Conservation (phyloP, 1,284 basidiomycete genomes). For the Fistulinella cinereoalba region DNA sequence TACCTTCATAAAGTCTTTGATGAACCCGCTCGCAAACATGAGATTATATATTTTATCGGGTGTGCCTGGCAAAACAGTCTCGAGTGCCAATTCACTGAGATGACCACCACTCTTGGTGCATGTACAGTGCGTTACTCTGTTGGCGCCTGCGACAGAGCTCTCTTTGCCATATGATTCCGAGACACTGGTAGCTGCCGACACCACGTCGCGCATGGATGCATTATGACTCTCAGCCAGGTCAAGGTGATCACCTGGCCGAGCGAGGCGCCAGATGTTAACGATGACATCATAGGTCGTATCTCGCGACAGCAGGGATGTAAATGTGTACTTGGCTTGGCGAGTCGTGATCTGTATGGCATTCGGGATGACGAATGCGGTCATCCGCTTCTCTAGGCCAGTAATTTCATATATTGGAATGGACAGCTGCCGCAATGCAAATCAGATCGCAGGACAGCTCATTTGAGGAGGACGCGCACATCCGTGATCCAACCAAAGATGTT, state of each 20-base stretch:
- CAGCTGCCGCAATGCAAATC: slow-evolving; percentile 50
- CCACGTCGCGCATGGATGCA: slow-evolving; percentile 23
- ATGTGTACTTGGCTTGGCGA: slow-evolving; percentile 81
- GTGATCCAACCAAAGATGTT: slow-evolving; percentile 99
- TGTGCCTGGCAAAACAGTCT: slow-evolving; percentile 79
- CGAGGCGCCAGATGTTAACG: slow-evolving; percentile 92
- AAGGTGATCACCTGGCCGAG: slow-evolving; percentile 71
- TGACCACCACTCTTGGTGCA: slow-evolving; percentile 77
- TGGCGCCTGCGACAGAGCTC: slow-evolving; percentile 8
- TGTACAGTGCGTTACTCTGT: slow-evolving; percentile 68
- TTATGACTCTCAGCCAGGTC: slow-evolving; percentile 15
- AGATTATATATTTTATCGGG: slow-evolving; percentile 96
- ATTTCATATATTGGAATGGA: slow-evolving; percentile 92
- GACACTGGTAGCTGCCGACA: slow-evolving; percentile 15
- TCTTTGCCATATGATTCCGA: slow-evolving; percentile 21
- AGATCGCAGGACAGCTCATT: slow-evolving; percentile 3
- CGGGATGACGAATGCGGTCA: slow-evolving; percentile 98
- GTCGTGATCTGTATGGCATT: slow-evolving; percentile 95
- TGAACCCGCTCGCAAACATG: slow-evolving; percentile 95
- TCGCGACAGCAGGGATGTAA: slow-evolving; percentile 93
- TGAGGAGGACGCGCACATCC: slow-evolving; percentile 57
- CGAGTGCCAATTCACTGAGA: slow-evolving; percentile 72
- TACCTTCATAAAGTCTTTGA: slow-evolving; percentile 87
- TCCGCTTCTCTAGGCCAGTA: slow-evolving; percentile 89
- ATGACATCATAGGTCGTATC: slow-evolving; percentile 97